phyloP scores from a whole-genome alignment of 2,329 filamentous ascomycete species.

The Chalaropsis thielavioides region DNA sequence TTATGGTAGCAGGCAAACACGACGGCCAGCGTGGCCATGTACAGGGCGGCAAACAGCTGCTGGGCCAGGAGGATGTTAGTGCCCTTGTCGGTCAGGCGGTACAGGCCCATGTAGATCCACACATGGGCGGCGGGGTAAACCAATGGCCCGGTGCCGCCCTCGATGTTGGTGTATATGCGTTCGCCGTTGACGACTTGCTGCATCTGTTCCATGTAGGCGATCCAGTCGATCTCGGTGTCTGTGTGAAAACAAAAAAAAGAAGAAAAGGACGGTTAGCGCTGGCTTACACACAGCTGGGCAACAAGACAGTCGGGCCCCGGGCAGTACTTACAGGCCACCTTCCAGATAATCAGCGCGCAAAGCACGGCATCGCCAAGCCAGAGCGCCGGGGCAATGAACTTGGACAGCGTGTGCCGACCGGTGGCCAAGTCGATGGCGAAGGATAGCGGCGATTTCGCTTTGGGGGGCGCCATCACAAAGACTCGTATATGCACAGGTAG shows the following conservation, averaged over 20 bases:
- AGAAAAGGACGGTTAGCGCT: not conserved
- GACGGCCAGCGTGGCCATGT: constrained; percentile 58
- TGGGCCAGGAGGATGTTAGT: constrained; percentile 68
- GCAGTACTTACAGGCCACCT: constrained; percentile 56
- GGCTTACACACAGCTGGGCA: not conserved
- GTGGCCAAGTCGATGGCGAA: constrained; percentile 32
- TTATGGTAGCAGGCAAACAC: constrained; percentile 72
- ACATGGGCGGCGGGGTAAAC: constrained; percentile 93
- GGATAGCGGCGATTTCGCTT: not conserved
- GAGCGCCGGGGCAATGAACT: constrained; percentile 43
- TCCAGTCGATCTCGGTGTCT: constrained; percentile 98
- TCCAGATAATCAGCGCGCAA: constrained; percentile 62
- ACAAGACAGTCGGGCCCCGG: not conserved
- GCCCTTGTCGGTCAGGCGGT: constrained; percentile 62
- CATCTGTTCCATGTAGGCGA: constrained; percentile 91
- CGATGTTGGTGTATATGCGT: constrained; percentile 72
- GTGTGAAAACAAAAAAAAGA: too few relatives aligned
- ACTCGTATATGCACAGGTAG: not conserved
- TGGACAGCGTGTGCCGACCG: constrained; percentile 36
- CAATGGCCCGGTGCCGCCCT: constrained; percentile 78
- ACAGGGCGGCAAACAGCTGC: constrained; percentile 64
- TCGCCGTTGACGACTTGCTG: constrained; percentile 67
- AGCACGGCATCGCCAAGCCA: constrained; percentile 56
- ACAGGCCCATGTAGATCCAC: constrained; percentile 72
- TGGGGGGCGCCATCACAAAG: not conserved